phyloP scores from a whole-genome alignment of 805 yeast species.

The Yarrowia divulgata region DNA sequence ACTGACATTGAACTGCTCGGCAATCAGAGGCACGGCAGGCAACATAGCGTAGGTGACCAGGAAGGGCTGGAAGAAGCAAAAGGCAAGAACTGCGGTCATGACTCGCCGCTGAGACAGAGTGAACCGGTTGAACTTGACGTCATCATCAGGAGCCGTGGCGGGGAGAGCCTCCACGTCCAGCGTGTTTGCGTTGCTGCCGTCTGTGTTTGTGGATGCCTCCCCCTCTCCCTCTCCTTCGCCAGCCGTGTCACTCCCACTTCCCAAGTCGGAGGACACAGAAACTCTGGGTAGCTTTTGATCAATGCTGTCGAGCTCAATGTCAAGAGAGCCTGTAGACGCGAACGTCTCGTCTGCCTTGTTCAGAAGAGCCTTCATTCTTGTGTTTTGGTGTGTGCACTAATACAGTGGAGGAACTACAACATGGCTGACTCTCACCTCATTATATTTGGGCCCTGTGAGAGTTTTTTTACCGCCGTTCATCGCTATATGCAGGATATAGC shows the following conservation, averaged over 20 bases:
- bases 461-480: constrained; percentile 22
- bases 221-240: constrained; percentile 8
- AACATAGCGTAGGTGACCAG: constrained; percentile 52
- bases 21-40: constrained; percentile 62
- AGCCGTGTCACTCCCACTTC: constrained; percentile 18
- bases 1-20: constrained; percentile 56
- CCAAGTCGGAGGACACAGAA: constrained; percentile 15
- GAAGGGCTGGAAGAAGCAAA: constrained; percentile 48
- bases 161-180: constrained; percentile 23
- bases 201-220: background rate
- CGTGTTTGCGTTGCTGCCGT: background rate
- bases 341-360: constrained; percentile 36
- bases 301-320: constrained; percentile 32
- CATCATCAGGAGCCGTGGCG: constrained; percentile 29
- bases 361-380: constrained; percentile 17
- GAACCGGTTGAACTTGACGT: constrained; percentile 38
- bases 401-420: background rate
- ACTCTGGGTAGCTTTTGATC: constrained; percentile 32
- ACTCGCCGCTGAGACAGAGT: constrained; percentile 23
- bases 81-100: constrained; percentile 39
- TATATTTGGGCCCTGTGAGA: constrained; percentile 8
- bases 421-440: constrained; percentile 8
- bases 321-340: constrained; percentile 15
- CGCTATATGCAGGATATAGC: constrained; percentile 35
- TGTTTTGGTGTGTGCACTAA: background rate